Evolutionary conservation across 2,329 filamentous ascomycete genomes (phyloP), one percentile per base, ranked within the genome.

Genomic region (Calonectria montana): DNA sequence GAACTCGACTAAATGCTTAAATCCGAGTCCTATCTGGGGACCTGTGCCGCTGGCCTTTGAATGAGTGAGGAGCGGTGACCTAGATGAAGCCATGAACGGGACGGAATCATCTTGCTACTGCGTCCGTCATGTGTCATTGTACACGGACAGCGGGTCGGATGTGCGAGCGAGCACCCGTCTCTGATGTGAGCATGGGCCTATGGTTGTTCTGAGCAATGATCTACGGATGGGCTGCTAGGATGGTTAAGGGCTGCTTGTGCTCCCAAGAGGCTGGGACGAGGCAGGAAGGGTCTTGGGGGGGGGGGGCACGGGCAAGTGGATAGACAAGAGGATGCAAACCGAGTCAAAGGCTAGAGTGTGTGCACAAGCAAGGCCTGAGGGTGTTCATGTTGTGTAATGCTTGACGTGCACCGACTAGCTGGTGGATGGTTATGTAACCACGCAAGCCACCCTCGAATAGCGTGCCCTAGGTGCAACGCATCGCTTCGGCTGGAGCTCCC

Each of bases 201-300:
- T 53, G 31, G 31, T n/a, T 43, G 35, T 23, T 35, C 57, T 27
- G 48, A 67, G 59, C 31, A 39, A 25, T 41, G 15, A 72, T 71
- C 67, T 67, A 47, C 27, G 37, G 57, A 53, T 35, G 70, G 55
- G 67, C 43, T 65, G 64, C 65, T 50, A 59, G 39, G 25, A 65
- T 47, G 29, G 25, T 53, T 55, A 63, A 67, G 53, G 48, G 41
- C 43, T 69, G 65, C 71, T 63, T 74, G 72, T 75, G 73, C 68
- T 67, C 45, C 62, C 65, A 37, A 64, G 37, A 69, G 62, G 68
- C 61, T 72, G 66, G 67, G 66, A 66, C 57, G 29, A 39, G 27
- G 41, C 50, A 25, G 41, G 45, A 48, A 45, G 41, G 45, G 21
- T 43, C 47, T 37, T 21, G 39, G 57, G 35, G 4, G 43, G 21